Base-by-base conservation (phyloP, 768 basidiomycete species). In the Flagelloscypha sp. region DNA sequence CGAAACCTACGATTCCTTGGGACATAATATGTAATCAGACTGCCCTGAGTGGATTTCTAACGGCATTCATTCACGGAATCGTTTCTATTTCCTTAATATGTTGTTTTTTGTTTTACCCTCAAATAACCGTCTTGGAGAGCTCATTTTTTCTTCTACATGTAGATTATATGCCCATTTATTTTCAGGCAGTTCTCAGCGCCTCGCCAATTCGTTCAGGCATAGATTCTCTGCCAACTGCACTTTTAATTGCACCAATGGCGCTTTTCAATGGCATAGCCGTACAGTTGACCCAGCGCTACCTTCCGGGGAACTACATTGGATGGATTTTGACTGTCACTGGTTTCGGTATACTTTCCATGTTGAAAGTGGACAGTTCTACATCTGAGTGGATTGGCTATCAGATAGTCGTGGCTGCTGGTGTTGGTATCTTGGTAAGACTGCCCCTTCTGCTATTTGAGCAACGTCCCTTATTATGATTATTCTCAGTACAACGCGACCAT, bases 111-210 rank as follows among this genome's bases (percentile, higher is more conserved):
- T n/a, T n/a, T n/a, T n/a, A n/a, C n/a, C n/a, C n/a, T n/a, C n/a
- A n/a, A n/a, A n/a, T n/a, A n/a, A n/a, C n/a, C n/a, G n/a, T n/a
- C n/a, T n/a, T n/a, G n/a, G n/a, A n/a, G n/a, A n/a, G n/a, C n/a
- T n/a, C n/a, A n/a, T n/a, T n/a, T n/a, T n/a, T n/a, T n/a, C n/a
- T n/a, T n/a, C n/a, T n/a, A n/a, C n/a, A n/a, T n/a, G n/a, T n/a
- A 60, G 63, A 57, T 40, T 70, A 63, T 41, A 38, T 70, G 1
- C 65, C 66, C 8, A 61, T 66, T 6, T 70, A 63, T 42, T 71
- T 63, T 49, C 70, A 72, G 45, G 68, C 66, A 0, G 58, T 55
- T 34, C 58, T 58, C 38, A 55, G 47, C 12, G 55, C 53, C 7
- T 53, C 60, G 0, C 62, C 71, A 0, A 44, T 65, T 24, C 52